Evolutionary conservation across 306 rosid species (phyloP), one percentile per base, ranked within the genome.

Genomic region (Crotalaria pallida): DNA sequence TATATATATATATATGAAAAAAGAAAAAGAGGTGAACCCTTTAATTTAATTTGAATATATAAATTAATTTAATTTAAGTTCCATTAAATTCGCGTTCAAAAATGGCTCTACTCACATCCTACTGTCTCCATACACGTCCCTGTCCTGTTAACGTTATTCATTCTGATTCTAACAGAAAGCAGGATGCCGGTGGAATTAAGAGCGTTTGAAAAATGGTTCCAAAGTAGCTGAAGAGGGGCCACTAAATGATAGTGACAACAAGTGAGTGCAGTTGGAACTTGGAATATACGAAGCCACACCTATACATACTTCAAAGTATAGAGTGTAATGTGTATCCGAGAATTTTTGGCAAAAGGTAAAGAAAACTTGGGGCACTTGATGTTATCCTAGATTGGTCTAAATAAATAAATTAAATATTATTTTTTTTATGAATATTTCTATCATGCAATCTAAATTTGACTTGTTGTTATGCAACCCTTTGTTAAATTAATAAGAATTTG

Each of bases 151-250:
- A n/a, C 21, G 47, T 76, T 16, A 47, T 23, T 29, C 70, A 33
- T 36, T 71, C 3, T 12, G 52, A 64, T 43, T 69, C 3, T 8
- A 31, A 10, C 8, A 23, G 10, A 75, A 75, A 27, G 38, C 18
- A 61, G 22, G 38, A 50, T 56, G 72, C 55, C 11, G 47, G 38
- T 45, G 38, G 65, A 65, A 22, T 78, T 65, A 73, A 73, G 71
- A 79, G 71, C 12, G 13, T 59, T 56, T 78, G 67, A 74, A 51
- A 51, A 72, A 71, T 34, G 27, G 23, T 48, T 49, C 38, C 34
- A 45, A 66, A 66, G 50, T 78, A 12, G 75, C 73, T 78, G 82
- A 50, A 72, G 5, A 44, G 34, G 73, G 67, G 66, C 68, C 81
- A 67, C 34, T 15, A 49, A 57, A 29, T 22, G 16, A 26, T 21